Base-by-base conservation (phyloP, 164 flowering plant genomes). In the Amborella trichopoda region DNA sequence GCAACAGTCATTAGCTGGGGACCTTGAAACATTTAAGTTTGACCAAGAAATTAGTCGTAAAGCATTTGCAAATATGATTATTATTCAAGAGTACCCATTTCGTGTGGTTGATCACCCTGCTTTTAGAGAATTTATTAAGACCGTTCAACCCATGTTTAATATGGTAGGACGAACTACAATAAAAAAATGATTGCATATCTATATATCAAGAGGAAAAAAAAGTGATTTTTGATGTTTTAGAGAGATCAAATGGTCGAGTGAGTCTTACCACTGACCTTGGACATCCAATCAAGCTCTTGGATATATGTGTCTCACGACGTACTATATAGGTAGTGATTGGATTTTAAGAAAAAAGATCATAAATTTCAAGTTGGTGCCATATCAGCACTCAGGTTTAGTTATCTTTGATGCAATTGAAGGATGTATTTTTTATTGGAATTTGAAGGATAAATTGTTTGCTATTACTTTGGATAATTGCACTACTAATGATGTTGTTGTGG, bases 261-360 rank as follows among this genome's bases (percentile, higher is more conserved):
- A 51, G 34, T 25, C 45, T 41, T 18, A 41, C 38, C 13, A 13
- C 28, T 0, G 38, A 51, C 12, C 6, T 51, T 40, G 46, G 34
- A 40, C 19, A 19, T 87, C 96, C 3, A 64, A 56, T 55, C 75
- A 66, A 28, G 61, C 75, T 14, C 53, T 76, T 2, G 85, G 80
- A 2, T 87, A 78, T 63, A 74, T 80, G 26, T 73, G 83, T 49
- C 42, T 91, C 17, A 73, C 73, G 1, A 96, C 81, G 1, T 74
- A 80, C 28, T 91, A 74, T 58, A 75, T 91, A 52, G 88, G 78
- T 37, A 58, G 45, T 50, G 79, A 74, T 21, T 91, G 96, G 96
- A 77, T 71, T 61, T 51, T 76, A 55, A 80, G 77, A 3, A 63
- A 69, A 28, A 66, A 77, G 58, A 52, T 80, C 42, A 81, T 91